Conservation (phyloP, 2,329 filamentous ascomycete species). For the Penicillium concentricum region DNA sequence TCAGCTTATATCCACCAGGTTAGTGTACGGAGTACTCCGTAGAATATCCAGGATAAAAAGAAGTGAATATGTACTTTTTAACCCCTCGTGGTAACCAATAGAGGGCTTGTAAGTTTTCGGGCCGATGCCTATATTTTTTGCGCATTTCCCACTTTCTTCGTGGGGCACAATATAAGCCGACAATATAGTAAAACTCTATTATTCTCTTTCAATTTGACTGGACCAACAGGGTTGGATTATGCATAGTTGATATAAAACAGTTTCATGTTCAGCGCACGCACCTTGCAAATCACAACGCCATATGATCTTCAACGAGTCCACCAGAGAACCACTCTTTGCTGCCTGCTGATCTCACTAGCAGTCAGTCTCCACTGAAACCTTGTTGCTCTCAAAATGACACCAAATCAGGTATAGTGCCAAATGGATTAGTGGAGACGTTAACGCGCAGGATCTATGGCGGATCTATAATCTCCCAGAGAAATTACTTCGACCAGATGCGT, state of each 20-base stretch:
- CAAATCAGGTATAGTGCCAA: constrained; percentile 7
- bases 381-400: constrained; percentile 7
- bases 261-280: constrained; percentile 2
- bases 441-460: constrained; percentile 10
- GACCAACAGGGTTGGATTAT: neutral
- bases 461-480: constrained; percentile 18
- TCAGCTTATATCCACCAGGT: neutral
- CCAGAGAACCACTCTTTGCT: neutral
- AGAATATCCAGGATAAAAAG: too few relatives aligned
- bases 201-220: neutral
- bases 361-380: neutral
- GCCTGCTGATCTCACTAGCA: neutral
- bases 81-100: neutral
- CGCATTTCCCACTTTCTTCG: neutral
- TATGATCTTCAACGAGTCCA: neutral
- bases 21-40: too few relatives aligned
- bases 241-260: neutral
- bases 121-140: neutral
- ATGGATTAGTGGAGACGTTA: constrained; percentile 9
- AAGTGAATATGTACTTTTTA: neutral
- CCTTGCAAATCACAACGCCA: neutral
- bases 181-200: neutral
- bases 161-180: neutral
- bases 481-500: constrained; percentile 8
- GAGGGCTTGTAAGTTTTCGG: neutral